Conservation (phyloP, 208 protist species). For the Trypanosoma cruzi region DNA sequence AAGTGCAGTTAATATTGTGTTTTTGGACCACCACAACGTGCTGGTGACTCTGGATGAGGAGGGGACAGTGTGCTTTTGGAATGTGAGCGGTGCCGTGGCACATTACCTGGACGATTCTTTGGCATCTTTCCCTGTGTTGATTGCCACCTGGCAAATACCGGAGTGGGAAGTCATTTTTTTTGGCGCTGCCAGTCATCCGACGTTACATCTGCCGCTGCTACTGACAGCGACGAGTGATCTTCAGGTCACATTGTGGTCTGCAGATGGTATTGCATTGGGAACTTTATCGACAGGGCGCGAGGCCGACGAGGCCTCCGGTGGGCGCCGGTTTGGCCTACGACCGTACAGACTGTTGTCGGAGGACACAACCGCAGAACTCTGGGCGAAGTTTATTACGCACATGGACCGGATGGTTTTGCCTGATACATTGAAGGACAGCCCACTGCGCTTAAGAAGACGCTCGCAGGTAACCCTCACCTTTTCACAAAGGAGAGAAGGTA, state of each 20-base stretch:
- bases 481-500: neutral
- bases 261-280: constrained; percentile 46
- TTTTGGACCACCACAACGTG: constrained; percentile 24
- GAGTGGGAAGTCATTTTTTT: constrained; percentile 34
- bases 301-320: constrained; percentile 34
- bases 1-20: constrained; percentile 25
- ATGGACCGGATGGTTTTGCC: neutral
- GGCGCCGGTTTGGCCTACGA: constrained; percentile 36
- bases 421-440: neutral
- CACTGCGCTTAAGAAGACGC: neutral
- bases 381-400: constrained; percentile 33
- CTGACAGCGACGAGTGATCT: constrained; percentile 34
- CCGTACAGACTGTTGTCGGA: constrained; percentile 26
- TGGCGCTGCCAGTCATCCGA: constrained; percentile 29
- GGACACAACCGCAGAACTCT: constrained; percentile 12
- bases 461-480: neutral
- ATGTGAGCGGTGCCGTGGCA: constrained; percentile 27
- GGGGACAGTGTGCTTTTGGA: constrained; percentile 40
- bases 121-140: constrained; percentile 6
- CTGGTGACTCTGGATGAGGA: constrained; percentile 38
- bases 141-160: constrained; percentile 38
- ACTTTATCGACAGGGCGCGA: constrained; percentile 48
- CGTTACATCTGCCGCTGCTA: constrained; percentile 32
- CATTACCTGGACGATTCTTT: neutral
- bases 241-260: constrained; percentile 40